A percentile compares a stretch with the other conserved stretches of the same genome.
Conservation (phyloP, 1,284 basidiomycete species). For the Tilletia indica region DNA sequence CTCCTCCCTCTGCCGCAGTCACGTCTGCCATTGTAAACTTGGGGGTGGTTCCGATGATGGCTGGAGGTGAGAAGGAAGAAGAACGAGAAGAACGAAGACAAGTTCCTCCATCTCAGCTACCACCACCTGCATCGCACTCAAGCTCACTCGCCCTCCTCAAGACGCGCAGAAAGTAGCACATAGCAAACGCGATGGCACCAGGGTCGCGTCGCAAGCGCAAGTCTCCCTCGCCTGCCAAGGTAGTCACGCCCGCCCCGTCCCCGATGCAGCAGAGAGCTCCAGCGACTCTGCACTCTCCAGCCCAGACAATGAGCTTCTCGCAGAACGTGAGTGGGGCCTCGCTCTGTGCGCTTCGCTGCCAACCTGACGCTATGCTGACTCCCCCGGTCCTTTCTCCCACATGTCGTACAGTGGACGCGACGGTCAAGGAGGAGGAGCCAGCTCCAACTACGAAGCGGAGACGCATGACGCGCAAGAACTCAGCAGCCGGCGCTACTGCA, state of each 20-base stretch:
- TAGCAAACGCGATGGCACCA: constrained; percentile 7
- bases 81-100: neutral
- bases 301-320: constrained; percentile 6
- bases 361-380: neutral
- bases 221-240: constrained; percentile 4
- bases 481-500: neutral
- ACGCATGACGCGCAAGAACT: constrained; percentile 10
- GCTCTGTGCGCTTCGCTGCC: neutral
- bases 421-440: constrained; percentile 13
- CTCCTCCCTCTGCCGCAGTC: neutral
- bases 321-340: neutral
- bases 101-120: neutral
- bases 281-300: constrained; percentile 11
- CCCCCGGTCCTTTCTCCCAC: too few relatives aligned
- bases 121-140: neutral
- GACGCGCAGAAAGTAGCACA: neutral
- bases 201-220: constrained; percentile 14
- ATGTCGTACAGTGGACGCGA: constrained; percentile 12
- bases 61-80: neutral
- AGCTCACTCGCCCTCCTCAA: neutral
- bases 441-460: constrained; percentile 6
- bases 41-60: neutral
- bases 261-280: neutral
- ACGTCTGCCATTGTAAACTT: neutral
- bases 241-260: neutral